Percentiles rank a stretch among this genome's conserved stretches.
Evolutionary conservation across 2,329 filamentous ascomycete species (phyloP).

Genomic region (Phoma sp.): DNA sequence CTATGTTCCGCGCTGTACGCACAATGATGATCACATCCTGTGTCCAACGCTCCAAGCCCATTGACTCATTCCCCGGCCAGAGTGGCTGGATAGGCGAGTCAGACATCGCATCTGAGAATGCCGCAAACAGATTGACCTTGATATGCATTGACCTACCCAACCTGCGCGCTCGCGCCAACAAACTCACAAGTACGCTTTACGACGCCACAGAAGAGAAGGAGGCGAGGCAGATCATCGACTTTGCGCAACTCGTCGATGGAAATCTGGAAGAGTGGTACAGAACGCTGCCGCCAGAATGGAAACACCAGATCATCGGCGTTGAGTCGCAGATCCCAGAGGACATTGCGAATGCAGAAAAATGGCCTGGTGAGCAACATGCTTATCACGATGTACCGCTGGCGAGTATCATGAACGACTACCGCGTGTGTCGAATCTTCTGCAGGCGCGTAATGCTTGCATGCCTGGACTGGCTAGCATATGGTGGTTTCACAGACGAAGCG

Average conservation of each 20-base stretch:
- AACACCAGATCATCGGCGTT: conserved; percentile 40
- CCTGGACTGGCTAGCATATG: conserved; percentile 33
- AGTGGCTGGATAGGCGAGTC: conserved; percentile 44
- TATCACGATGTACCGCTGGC: conserved; percentile 49
- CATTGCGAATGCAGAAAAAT: conserved; percentile 36
- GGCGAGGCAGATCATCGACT: conserved; percentile 41
- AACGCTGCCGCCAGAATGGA: conserved; percentile 45
- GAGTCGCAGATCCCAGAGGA: conserved; percentile 37
- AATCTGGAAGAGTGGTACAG: conserved; percentile 47
- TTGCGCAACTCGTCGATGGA: conserved; percentile 45
- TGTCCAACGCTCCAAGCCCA: conserved; percentile 47
- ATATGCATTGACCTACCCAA: conserved; percentile 49
- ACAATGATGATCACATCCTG: conserved; percentile 51
- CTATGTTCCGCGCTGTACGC: conserved; percentile 49
- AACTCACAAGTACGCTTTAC: conserved; percentile 35
- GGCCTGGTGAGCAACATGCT: conserved; percentile 48
- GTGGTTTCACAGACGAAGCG: conserved; percentile 16
- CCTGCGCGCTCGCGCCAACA: conserved; percentile 44
- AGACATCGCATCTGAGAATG: conserved; percentile 44
- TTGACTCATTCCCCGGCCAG: conserved; percentile 46
- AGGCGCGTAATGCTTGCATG: conserved; percentile 48
- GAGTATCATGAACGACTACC: conserved; percentile 50
- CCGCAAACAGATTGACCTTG: conserved; percentile 48
- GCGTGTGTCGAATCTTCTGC: conserved; percentile 50
- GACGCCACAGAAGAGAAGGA: conserved; percentile 28